Percentiles rank a stretch among this genome's conserved stretches.
phyloP scores from a whole-genome alignment of 2,329 filamentous ascomycete species.

The Diplodia seriata region DNA sequence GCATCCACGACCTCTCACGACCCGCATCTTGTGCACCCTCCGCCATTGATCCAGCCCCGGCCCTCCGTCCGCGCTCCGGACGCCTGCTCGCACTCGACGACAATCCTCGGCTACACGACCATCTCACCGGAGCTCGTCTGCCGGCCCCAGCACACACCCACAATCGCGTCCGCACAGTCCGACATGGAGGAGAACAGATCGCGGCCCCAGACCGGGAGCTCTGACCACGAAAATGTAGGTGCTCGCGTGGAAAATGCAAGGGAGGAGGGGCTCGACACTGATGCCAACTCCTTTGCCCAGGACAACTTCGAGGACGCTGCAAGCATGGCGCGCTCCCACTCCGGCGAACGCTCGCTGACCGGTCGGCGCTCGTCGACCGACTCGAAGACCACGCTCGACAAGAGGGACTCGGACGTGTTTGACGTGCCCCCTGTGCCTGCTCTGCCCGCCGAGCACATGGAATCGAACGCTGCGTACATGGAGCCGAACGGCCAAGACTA shows the following conservation, averaged over 20 bases:
- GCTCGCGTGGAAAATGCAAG: constrained; percentile 28
- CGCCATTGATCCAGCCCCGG: constrained; percentile 19
- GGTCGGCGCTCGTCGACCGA: constrained; percentile 37
- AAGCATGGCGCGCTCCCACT: constrained; percentile 60
- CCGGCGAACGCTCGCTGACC: constrained; percentile 64
- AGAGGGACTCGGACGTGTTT: constrained; percentile 42
- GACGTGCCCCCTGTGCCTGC: constrained; percentile 34
- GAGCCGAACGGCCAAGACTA: constrained; percentile 33
- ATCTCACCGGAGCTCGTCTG: constrained; percentile 14
- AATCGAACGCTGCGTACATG: constrained; percentile 8
- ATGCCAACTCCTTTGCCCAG: constrained; percentile 50
- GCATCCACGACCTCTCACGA: background rate
- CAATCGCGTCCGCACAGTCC: background rate
- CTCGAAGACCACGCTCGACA: constrained; percentile 26
- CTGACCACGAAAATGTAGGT: constrained; percentile 32
- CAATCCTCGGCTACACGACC: constrained; percentile 14
- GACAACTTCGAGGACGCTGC: constrained; percentile 85
- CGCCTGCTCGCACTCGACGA: constrained; percentile 17
- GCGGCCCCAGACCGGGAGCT: constrained; percentile 30
- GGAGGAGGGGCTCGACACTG: constrained; percentile 32
- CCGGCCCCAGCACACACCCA: background rate
- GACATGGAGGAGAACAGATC: constrained; percentile 30
- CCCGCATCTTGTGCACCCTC: background rate
- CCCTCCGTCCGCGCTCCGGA: background rate
- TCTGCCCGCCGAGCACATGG: constrained; percentile 21